Evolutionary conservation across 225 moss, liverwort and hornwort genomes (phyloP).

Genomic region (Neckera pumila): DNA sequence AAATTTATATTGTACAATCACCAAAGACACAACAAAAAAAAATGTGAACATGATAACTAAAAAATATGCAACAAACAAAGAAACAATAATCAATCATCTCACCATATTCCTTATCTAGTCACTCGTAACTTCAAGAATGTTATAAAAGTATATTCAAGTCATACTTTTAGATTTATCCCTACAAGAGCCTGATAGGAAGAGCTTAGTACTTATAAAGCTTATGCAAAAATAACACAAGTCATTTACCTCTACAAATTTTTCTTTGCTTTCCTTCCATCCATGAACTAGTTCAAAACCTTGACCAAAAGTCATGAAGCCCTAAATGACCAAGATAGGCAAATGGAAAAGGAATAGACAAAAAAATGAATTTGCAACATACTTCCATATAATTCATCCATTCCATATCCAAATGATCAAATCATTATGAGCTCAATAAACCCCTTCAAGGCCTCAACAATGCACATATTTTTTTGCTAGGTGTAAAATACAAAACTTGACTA

Average conservation of each 20-base stretch:
- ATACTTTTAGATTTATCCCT: not conserved
- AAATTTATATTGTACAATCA: too few relatives aligned
- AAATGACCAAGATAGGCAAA: rapidly evolving
- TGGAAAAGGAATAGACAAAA: not conserved
- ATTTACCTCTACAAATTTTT: not conserved
- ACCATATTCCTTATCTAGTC: not conserved
- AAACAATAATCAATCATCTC: not conserved
- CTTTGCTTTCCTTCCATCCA: not conserved
- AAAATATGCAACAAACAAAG: not conserved
- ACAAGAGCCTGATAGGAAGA: too few relatives aligned
- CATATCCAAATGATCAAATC: not conserved
- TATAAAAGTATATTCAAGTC: not conserved
- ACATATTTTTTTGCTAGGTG: not conserved
- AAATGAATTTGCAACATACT: too few relatives aligned
- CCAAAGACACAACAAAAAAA: too few relatives aligned
- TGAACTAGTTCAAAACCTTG: not conserved
- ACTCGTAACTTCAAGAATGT: not conserved
- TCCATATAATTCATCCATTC: not conserved
- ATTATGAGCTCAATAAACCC: not conserved
- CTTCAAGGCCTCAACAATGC: not conserved
- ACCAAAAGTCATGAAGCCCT: not conserved
- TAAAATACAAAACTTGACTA: not conserved
- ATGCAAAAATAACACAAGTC: not conserved
- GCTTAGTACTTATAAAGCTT: too few relatives aligned
- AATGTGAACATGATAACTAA: too few relatives aligned